Evolutionary conservation across 1,284 basidiomycete genomes (phyloP), one percentile per base, ranked within the genome.

Genomic region (Macrocystidia cucumis): DNA sequence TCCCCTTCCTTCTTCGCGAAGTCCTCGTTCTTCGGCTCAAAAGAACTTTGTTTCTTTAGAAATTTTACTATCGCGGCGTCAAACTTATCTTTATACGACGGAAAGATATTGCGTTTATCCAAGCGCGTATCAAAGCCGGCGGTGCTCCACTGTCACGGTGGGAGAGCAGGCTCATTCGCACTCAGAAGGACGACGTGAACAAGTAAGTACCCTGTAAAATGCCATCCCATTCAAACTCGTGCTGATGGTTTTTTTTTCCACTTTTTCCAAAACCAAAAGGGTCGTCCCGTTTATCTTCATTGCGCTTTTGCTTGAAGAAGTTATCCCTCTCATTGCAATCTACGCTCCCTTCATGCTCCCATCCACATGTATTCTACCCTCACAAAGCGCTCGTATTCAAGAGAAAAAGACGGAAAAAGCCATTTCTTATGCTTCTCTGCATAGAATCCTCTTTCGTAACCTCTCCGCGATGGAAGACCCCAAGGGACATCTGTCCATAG

Each of bases 321-420:
- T 87, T 29, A 74, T 92, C 40, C 89, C 89, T 7, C 67, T 92
- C 40, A 74, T 91, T 41, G 88, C 88, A 19, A 74, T 92, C 44
- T 92, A 88, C 53, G 80, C 77, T n/a, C 89, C 89, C 1, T 76
- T 73, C 49, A 72, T 91, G 60, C 74, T 92, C 20, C 89, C 89
- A 1, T 91, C 87, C 3, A 91, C 89, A 2, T 91, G 88, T 51
- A 70, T 91, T 39, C 68, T 92, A n/a, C 86, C 89, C 0, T 80
- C 80, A 17, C 89, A 92, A 60, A 72, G 72, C 26, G 71, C 74
- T 24, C 74, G 85, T 29, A 89, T 90, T 31, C 68, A 73, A 31
- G 56, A 63, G 19, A 77, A 79, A 53, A 68, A 70, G 28, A 67
- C 69, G n/a, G 65, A 70, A 39, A 74, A 74, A 40, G 65, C 59